phyloP scores from a whole-genome alignment of 768 basidiomycete genomes.

The Gymnopilus dilepis region DNA sequence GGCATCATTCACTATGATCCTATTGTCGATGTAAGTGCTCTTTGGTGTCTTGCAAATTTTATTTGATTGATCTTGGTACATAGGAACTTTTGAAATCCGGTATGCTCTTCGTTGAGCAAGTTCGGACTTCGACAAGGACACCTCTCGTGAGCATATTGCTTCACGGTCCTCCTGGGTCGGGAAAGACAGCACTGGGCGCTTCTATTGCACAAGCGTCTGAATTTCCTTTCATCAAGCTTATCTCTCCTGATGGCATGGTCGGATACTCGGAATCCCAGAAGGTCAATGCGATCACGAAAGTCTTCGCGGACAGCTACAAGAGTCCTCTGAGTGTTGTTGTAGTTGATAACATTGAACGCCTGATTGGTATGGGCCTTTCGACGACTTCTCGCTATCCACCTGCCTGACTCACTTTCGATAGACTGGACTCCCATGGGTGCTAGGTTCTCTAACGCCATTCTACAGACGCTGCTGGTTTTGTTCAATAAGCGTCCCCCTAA shows the following conservation, averaged over 20 bases:
- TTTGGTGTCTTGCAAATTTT: slow-evolving; percentile 1
- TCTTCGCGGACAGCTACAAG: slow-evolving; percentile 96
- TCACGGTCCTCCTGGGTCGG: slow-evolving; percentile 88
- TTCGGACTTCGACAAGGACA: slow-evolving; percentile 86
- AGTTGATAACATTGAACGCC: slow-evolving; percentile 91
- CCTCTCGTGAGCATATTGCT: slow-evolving; percentile 91
- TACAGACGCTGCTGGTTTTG: slow-evolving; percentile 89
- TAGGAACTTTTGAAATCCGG: slow-evolving; percentile 90
- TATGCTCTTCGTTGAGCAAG: slow-evolving; percentile 90
- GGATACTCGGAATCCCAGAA: slow-evolving; percentile 94
- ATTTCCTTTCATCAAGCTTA: slow-evolving; percentile 97
- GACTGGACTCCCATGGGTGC: slow-evolving; percentile 98
- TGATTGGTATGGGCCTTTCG: slow-evolving; percentile 68
- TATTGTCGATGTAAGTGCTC: slow-evolving; percentile 72
- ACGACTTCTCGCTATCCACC: neutral
- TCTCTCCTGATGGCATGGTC: slow-evolving; percentile 96
- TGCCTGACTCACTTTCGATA: slow-evolving; percentile 32
- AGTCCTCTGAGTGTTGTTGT: slow-evolving; percentile 96
- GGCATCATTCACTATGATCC: slow-evolving; percentile 91
- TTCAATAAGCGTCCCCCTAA: slow-evolving; percentile 92
- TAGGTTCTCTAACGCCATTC: slow-evolving; percentile 93
- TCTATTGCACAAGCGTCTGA: slow-evolving; percentile 93
- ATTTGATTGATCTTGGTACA: slow-evolving; percentile 6
- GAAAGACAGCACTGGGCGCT: slow-evolving; percentile 94
- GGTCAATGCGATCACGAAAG: slow-evolving; percentile 87